Percentiles rank a stretch among this genome's conserved stretches.
Conservation (phyloP, 257 asterid genomes). For the Salvia hispanica region DNA sequence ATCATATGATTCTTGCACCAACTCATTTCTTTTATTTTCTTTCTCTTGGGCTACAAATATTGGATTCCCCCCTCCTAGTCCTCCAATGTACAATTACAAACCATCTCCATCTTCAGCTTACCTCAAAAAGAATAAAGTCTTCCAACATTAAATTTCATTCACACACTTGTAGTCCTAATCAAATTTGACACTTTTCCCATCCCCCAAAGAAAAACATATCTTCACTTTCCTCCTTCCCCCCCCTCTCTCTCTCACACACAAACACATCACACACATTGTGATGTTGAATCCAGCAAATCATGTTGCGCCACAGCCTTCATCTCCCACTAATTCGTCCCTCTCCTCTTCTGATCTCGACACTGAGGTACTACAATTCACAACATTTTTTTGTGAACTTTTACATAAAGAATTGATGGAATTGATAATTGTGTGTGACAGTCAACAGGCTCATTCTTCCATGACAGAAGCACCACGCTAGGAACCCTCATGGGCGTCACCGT, state of each 20-base stretch:
- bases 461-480: constrained; percentile 83
- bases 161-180: constrained; percentile 12
- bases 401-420: no score
- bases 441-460: constrained; percentile 96
- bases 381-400: no score
- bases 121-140: neutral
- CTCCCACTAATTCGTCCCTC: constrained; percentile 79
- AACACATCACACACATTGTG: neutral
- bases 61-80: neutral
- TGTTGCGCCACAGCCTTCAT: constrained; percentile 56
- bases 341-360: constrained; percentile 98
- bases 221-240: neutral
- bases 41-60: neutral
- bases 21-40: neutral
- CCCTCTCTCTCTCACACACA: neutral
- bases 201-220: neutral
- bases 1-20: constrained; percentile 18
- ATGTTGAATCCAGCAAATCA: constrained; percentile 78
- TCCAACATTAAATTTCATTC: constrained; percentile 15
- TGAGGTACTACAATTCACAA: constrained; percentile 60
- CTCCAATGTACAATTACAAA: neutral
- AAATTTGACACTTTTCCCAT: neutral
- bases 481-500: constrained; percentile 85
- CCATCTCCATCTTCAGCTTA: neutral
- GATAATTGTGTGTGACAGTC: constrained; percentile 48